Evolutionary conservation across 371 early-diverging fungal genomes (phyloP), one percentile per base, ranked within the genome.

Genomic region (Mucor ambiguus): DNA sequence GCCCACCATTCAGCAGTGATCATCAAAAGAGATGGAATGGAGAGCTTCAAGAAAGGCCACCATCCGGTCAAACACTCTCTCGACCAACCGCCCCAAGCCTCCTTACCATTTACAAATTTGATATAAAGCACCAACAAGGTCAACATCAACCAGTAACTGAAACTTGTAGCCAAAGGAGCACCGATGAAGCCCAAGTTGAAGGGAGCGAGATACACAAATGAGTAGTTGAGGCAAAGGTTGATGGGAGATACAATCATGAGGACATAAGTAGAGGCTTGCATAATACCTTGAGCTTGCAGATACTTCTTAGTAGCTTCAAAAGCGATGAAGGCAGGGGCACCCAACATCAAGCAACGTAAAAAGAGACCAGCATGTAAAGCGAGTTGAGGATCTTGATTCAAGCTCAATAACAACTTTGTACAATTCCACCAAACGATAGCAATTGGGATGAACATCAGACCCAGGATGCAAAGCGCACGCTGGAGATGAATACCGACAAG

Each of bases 31-130:
- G 87, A 85, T 10, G 91, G 90, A 26, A 90, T 61, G 0, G 91
- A 92, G 33, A 93, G 77, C 54, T 82, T 84, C 58, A 89, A 65
- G 66, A 90, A 93, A 28, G 86, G 82, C 61, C 83, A 76, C 87
- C 86, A 88, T 8, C 81, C 79, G 32, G 80, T 74, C 37, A 95
- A 69, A 11, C 89, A 82, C 57, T 87, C 86, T 33, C 78, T 68
- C 3, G 89, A 87, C 91, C 93, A 94, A 8, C 93, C 94, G 29
- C 92, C 93, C 93, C 94, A 96, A 4, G 85, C 82, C 22, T 81
- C 72, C 16, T 79, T 74, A 3, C 94, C 95, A 18, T 85, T 78
- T 29, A 93, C 74, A 69, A 77, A 90, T 38, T 69, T 64, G 22
- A 89, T 83, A 57, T 95, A 96, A 32, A 80, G 32, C 16, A 89